Conservation (phyloP, 176 grass and related monocot species). For the Aechmea fasciata region DNA sequence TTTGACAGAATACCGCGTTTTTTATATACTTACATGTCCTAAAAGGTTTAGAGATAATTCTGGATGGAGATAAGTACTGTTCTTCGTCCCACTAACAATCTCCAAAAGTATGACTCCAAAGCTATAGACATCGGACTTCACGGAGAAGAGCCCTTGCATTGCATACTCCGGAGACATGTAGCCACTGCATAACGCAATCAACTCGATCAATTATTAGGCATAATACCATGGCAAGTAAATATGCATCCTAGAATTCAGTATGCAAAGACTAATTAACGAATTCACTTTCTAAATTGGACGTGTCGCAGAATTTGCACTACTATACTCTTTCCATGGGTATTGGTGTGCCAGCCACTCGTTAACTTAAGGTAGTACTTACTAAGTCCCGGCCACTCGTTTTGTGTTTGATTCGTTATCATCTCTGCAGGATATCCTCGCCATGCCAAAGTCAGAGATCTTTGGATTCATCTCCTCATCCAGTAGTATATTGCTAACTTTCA, state of each 20-base stretch:
- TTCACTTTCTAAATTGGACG: too few relatives aligned
- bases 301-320: too few relatives aligned
- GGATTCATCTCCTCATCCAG: constrained; percentile 39
- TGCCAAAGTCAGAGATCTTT: constrained; percentile 44
- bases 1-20: not conserved
- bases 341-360: not conserved
- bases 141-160: constrained; percentile 33
- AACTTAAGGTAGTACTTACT: constrained; percentile 1
- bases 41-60: constrained; percentile 42
- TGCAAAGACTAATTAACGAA: too few relatives aligned
- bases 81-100: constrained; percentile 43
- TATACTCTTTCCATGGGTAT: too few relatives aligned
- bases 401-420: constrained; percentile 1
- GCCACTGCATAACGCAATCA: constrained; percentile 19
- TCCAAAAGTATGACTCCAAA: constrained; percentile 35
- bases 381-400: not conserved
- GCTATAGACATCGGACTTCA: constrained; percentile 39
- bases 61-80: constrained; percentile 27
- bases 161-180: constrained; percentile 53
- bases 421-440: constrained; percentile 17
- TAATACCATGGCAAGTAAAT: too few relatives aligned
- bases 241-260: too few relatives aligned
- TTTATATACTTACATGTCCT: constrained; percentile 40
- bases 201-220: not conserved
- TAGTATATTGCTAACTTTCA: constrained; percentile 39